These are phyloP conservation scores for Lentinula raphanica DNA, from an alignment of 768 basidiomycete species.

Conservation along the genomic window DNA sequence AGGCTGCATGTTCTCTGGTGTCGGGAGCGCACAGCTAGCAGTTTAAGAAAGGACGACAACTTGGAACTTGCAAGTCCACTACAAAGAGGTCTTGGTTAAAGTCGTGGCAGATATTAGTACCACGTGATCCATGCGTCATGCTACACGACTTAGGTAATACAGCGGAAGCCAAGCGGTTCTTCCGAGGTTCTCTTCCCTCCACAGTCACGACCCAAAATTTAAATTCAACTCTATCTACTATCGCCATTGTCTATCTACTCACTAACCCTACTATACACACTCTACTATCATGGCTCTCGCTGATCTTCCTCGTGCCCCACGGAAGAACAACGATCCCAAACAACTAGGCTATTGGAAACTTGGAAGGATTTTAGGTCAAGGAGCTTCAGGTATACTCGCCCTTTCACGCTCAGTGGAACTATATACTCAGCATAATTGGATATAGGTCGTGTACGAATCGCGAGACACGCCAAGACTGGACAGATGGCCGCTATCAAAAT, in stretches of 20 bases:
- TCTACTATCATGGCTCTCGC: slow-evolving; percentile 21
- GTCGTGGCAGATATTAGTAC: no score
- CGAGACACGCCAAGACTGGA: slow-evolving; percentile 81
- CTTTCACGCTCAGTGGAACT: background rate
- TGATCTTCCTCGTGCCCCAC: slow-evolving; percentile 17
- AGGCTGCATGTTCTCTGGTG: slow-evolving; percentile 45
- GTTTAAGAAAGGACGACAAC: background rate
- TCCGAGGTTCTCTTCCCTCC: background rate
- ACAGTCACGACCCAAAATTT: background rate
- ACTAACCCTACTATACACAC: slow-evolving; percentile 1
- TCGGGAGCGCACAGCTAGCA: no score
- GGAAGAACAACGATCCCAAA: slow-evolving; percentile 44
- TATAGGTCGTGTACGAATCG: slow-evolving; percentile 84
- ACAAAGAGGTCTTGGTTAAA: no score
- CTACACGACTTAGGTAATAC: background rate
- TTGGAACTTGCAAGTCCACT: background rate
- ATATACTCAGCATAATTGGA: background rate
- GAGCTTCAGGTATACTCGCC: slow-evolving; percentile 55
- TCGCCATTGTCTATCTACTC: slow-evolving; percentile 5
- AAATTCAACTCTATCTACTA: background rate
- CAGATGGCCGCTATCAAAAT: slow-evolving; percentile 94
- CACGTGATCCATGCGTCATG: background rate
- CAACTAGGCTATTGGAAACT: slow-evolving; percentile 81
- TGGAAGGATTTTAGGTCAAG: slow-evolving; percentile 78
- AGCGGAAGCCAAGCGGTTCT: background rate